Evolutionary conservation across 2,329 filamentous ascomycete species (phyloP).

Genomic region (Leptodontidium sp.): DNA sequence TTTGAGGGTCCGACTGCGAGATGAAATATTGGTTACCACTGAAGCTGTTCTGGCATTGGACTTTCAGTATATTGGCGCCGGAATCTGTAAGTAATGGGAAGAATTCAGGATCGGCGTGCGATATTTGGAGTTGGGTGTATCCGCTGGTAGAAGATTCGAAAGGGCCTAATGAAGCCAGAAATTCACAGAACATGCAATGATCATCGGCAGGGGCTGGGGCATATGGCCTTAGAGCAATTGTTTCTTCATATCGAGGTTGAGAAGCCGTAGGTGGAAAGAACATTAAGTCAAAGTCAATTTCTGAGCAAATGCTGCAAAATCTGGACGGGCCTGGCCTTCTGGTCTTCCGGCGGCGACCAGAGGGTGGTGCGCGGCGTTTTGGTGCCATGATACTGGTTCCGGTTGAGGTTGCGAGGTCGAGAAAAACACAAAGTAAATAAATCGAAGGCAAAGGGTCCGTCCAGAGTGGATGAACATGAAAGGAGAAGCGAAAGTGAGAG

Average conservation of each 20-base stretch:
- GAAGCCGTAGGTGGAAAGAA: not conserved
- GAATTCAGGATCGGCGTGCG: not conserved
- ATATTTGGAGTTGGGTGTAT: not conserved
- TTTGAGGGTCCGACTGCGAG: not conserved
- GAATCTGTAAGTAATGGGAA: not conserved
- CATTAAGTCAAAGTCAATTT: constrained; percentile 3
- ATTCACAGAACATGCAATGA: not conserved
- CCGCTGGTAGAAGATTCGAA: not conserved
- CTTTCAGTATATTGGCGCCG: not conserved
- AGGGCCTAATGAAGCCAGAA: not conserved
- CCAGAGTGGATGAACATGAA: not conserved
- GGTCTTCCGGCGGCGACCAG: not conserved
- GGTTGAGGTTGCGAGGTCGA: too few relatives aligned
- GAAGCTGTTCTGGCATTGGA: not conserved
- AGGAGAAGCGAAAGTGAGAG: not conserved
- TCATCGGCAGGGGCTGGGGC: not conserved
- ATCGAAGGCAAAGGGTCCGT: too few relatives aligned
- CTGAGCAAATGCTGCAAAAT: not conserved
- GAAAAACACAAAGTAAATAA: too few relatives aligned
- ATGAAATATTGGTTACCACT: not conserved
- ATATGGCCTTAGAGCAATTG: not conserved
- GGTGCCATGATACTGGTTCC: not conserved
- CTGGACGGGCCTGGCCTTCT: not conserved
- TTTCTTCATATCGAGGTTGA: not conserved
- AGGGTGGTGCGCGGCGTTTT: not conserved